A percentile compares a stretch with the other conserved stretches of the same genome.
Evolutionary conservation across 192 early-diverging fungal genomes (phyloP).

Genomic region (Entomortierella lignicola): DNA sequence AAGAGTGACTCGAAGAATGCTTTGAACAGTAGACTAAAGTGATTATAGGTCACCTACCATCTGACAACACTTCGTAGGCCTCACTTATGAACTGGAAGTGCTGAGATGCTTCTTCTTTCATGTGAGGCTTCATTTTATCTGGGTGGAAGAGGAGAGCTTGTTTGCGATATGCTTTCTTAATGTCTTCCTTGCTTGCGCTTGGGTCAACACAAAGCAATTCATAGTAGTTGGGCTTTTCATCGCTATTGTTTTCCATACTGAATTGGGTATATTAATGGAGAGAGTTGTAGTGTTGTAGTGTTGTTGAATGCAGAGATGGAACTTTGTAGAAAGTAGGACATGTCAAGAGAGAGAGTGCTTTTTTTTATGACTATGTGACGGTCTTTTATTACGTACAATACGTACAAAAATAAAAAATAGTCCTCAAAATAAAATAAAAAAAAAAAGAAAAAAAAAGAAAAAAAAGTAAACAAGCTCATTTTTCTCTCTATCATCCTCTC

Average conservation of each 20-base stretch:
- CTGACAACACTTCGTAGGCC: slow-evolving; percentile 46
- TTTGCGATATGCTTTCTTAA: slow-evolving; percentile 61
- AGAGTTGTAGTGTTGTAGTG: not conserved
- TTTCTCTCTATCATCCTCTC: not conserved
- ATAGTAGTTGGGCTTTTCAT: slow-evolving; percentile 53
- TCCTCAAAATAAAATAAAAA: not conserved
- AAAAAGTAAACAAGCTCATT: slow-evolving; percentile 1
- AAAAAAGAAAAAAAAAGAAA: slow-evolving; percentile 12
- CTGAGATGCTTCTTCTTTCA: slow-evolving; percentile 60
- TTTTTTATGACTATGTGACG: too few species aligned
- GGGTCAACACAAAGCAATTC: slow-evolving; percentile 58
- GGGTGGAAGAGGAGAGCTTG: slow-evolving; percentile 89
- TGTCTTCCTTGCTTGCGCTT: slow-evolving; percentile 53
- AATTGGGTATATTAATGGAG: not conserved
- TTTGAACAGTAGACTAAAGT: not conserved
- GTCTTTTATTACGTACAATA: not conserved
- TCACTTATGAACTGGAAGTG: slow-evolving; percentile 54
- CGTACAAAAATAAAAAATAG: too few species aligned
- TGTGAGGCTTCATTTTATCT: slow-evolving; percentile 75
- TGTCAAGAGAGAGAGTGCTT: too few species aligned
- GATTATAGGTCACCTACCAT: slow-evolving; percentile 18
- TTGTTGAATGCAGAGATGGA: not conserved
- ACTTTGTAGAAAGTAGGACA: too few species aligned
- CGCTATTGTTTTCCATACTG: slow-evolving; percentile 5
- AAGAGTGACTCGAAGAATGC: too few species aligned